Base-by-base conservation (phyloP, 2,329 filamentous ascomycete genomes). In the Epichloe sibirici region DNA sequence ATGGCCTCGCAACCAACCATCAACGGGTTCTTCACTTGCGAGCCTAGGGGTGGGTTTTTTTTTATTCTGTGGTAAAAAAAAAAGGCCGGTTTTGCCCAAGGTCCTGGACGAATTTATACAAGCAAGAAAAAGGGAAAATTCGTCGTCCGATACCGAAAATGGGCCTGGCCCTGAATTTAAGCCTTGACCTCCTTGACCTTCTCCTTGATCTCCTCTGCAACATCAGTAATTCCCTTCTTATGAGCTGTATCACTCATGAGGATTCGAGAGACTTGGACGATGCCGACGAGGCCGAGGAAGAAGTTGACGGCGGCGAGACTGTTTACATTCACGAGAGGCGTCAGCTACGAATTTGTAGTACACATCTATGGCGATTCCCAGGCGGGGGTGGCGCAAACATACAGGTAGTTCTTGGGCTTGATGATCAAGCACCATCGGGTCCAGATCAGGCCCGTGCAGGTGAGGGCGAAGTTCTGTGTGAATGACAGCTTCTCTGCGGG, bases 381-480 rank as follows among this genome's bases (percentile, higher is more conserved):
- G 12, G 35, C 3, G 21, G 31, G 40, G 40, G n/a, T 1, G 28
- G 25, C 34, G 37, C 12, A 35, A 39, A 73, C 83, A 47, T 74
- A 89, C 85, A 96, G 85, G 65, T 90, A 74, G 77, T 98, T 98
- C 72, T 83, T 83, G 53, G 93, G 93, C 71, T 83, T 90, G 73
- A 98, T 98, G 70, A 98, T 86, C 67, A 97, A 78, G 78, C 93
- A 98, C 93, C 93, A 98, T 60, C 93, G 82, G 45, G 93, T 98
- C 93, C 93, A 98, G 78, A 98, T 98, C 59, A 86, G 72, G 60
- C 93, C 93, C 9, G 93, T 98, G 62, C 83, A 83, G 66, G 88
- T 93, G 61, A 98, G 80, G 55, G 93, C 91, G 49, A 77, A 76
- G 74, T 97, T 98, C 73, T 96, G 90, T 34, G 88, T 93, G 57